Evolutionary conservation across 768 basidiomycete genomes (phyloP), one percentile per base, ranked within the genome.

Genomic region (Suillus fuscotomentosus): DNA sequence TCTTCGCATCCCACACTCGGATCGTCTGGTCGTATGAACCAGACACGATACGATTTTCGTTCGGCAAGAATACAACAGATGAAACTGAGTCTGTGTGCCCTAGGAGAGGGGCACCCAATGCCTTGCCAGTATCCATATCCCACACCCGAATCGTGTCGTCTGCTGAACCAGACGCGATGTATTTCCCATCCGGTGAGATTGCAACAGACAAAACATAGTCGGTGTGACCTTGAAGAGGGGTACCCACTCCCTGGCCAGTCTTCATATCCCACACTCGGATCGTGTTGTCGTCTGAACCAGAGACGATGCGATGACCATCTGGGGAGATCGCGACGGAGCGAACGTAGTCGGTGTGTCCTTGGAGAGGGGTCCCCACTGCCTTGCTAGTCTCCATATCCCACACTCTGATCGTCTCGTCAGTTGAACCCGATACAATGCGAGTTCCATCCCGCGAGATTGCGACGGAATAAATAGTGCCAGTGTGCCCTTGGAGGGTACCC

Each of bases 271-370:
- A 60, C 10, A 47, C 11, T 8, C 45, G 9, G 27, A 63, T 60
- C 0, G 56, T 60, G n/a, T 60, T 36, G 27, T 63, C 62, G 14
- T 0, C 8, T 17, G 62, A 60, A 47, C 63, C 57, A 11, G 56
- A 63, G 20, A 63, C 57, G 7, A 63, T 42, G 24, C 55, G 24
- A 5, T 8, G n/a, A 27, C 62, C 39, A 57, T 63, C 62, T 20
- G 20, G 13, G 8, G 42, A 63, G 41, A 63, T 36, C 7, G 41
- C 13, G 9, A 60, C 31, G 10, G 22, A 50, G 1, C 2, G 0
- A 4, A 42, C 22, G 27, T 2, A 5, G 22, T 2, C 45, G 39
- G 43, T 27, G 43, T 60, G 42, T 0, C 42, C 42, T 15, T 39
- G 31, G 24, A 63, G 11, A 15, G 54, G 36, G 10, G 9, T 36